phyloP scores from a whole-genome alignment of 1,284 basidiomycete genomes.

The Flammula alnicola region DNA sequence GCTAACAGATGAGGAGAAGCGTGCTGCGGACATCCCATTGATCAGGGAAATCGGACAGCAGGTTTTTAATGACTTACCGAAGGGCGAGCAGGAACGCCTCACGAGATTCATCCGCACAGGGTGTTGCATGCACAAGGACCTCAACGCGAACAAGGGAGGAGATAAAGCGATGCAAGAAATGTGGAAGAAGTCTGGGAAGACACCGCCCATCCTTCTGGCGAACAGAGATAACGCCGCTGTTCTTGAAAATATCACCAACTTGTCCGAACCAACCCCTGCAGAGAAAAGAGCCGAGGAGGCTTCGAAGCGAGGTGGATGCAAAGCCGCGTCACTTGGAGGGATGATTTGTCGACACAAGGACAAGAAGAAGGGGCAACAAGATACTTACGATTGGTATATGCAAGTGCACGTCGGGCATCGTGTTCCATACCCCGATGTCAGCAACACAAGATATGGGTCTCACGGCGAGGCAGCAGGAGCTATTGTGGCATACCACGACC shows the following conservation, averaged over 20 bases:
- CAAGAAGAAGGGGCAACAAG: conserved; percentile 27
- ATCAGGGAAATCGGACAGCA: conserved; percentile 21
- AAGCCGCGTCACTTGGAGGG: conserved; percentile 23
- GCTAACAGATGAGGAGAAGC: conserved; percentile 9
- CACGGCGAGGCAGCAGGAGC: conserved; percentile 33
- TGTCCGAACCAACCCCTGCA: not conserved
- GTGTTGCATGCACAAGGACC: conserved; percentile 46
- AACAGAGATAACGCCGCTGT: conserved; percentile 20
- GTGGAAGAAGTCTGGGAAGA: conserved; percentile 22
- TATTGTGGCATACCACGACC: conserved; percentile 24
- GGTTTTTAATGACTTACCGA: conserved; percentile 22
- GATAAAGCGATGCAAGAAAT: conserved; percentile 25
- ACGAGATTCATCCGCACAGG: conserved; percentile 36
- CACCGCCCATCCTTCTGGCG: conserved; percentile 15
- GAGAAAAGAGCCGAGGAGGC: conserved; percentile 16
- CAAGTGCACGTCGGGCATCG: conserved; percentile 1
- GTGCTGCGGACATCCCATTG: conserved; percentile 1
- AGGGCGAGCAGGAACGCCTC: conserved; percentile 20
- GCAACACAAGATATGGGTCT: conserved; percentile 25
- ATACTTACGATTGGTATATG: conserved; percentile 13
- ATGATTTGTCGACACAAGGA: conserved; percentile 19
- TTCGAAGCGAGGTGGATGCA: conserved; percentile 15
- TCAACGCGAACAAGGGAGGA: conserved; percentile 38
- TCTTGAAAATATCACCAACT: not conserved
- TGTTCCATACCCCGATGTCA: conserved; percentile 20